Conservation (phyloP, 345 rosid genomes). For the Salix brachista region DNA sequence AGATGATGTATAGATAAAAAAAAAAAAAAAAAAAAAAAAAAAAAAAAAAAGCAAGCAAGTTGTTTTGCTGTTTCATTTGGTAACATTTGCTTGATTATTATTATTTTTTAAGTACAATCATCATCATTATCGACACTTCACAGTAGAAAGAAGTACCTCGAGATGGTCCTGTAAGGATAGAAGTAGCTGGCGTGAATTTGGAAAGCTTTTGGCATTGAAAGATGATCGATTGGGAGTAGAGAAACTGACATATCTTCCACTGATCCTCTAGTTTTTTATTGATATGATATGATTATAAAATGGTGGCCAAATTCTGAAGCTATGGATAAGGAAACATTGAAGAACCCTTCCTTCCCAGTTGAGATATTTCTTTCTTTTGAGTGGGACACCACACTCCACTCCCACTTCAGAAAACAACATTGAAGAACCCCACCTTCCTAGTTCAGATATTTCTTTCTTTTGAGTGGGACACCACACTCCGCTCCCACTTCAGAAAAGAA, state of each 20-base stretch:
- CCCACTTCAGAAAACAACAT: too few relatives aligned
- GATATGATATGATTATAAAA: not conserved
- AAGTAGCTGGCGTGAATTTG: conserved; percentile 6
- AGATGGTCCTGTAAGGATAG: conserved; percentile 7
- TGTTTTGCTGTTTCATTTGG: too few relatives aligned
- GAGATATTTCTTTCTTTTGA: not conserved
- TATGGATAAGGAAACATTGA: too few relatives aligned
- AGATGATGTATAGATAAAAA: too few relatives aligned
- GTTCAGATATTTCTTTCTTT: not conserved
- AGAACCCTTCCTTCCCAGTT: too few relatives aligned
- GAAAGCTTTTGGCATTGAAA: conserved; percentile 12
- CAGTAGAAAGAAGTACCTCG: conserved; percentile 23
- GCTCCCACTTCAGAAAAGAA: not conserved
- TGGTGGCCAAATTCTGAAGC: not conserved
- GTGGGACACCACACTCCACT: not conserved
- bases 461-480: not conserved
- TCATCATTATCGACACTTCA: too few relatives aligned
- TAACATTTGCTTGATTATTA: too few relatives aligned
- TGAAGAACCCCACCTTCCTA: too few relatives aligned
- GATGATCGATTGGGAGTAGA: conserved; percentile 6
- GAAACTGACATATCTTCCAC: conserved; percentile 9
- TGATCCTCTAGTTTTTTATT: conserved; percentile 3
- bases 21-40: too few relatives aligned
- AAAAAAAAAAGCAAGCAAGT: too few relatives aligned
- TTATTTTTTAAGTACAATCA: too few relatives aligned